Percentiles rank a stretch among this genome's conserved stretches.
Evolutionary conservation across 2,329 filamentous ascomycete genomes (phyloP).

Genomic region (Aureobasidium zeae): DNA sequence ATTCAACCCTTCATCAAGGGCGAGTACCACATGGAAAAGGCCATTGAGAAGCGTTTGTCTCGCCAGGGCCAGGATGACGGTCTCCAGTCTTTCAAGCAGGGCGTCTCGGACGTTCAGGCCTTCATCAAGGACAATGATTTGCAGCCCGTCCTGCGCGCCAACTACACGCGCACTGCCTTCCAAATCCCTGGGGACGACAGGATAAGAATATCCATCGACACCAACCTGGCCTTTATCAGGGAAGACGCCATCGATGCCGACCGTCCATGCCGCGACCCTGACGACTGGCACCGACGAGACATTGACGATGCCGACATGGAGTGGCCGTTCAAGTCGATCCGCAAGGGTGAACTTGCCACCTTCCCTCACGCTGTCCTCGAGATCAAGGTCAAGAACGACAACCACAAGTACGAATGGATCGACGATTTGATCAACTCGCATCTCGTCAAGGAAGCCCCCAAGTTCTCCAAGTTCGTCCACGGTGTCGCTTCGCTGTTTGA

Average conservation of each 20-base stretch:
- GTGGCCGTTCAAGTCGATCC: conserved; percentile 79
- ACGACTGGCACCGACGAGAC: conserved; percentile 83
- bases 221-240: conserved; percentile 76
- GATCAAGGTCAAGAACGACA: conserved; percentile 68
- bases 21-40: conserved; percentile 88
- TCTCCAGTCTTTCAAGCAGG: conserved; percentile 59
- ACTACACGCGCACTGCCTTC: conserved; percentile 90
- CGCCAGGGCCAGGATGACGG: conserved; percentile 58
- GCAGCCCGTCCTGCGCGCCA: conserved; percentile 78
- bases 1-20: conserved; percentile 77
- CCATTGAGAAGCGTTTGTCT: conserved; percentile 71
- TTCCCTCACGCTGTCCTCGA: conserved; percentile 90
- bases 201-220: conserved; percentile 87
- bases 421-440: conserved; percentile 88
- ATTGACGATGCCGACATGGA: conserved; percentile 76
- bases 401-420: conserved; percentile 75
- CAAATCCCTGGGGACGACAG: conserved; percentile 89
- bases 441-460: conserved; percentile 76
- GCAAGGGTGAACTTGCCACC: conserved; percentile 80
- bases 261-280: conserved; percentile 74
- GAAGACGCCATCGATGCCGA: conserved; percentile 66
- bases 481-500: conserved; percentile 88
- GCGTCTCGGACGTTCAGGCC: conserved; percentile 66
- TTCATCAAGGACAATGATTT: conserved; percentile 71
- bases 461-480: conserved; percentile 96